Base-by-base conservation (phyloP, 257 asterid genomes). In the Nicotiana attenuata region DNA sequence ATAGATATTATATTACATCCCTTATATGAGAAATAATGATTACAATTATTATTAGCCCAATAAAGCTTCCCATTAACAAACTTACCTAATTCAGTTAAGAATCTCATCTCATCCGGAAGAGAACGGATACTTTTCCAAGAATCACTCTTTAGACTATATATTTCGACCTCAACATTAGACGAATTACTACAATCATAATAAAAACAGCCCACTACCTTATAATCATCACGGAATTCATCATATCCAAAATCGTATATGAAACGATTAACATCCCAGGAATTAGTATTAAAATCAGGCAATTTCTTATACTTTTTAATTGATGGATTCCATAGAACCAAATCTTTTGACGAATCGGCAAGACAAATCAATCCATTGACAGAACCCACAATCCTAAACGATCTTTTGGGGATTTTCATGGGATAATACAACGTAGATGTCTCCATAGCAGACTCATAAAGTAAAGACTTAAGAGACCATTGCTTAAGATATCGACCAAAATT, bases 311-410 rank as follows among this genome's bases (percentile, higher is more conserved):
- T 69, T 81, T 83, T 86, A 3, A 85, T 76, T 16, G 89, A 56
- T 17, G 97, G 94, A 76, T 90, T 91, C 90, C 89, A 88, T 35
- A 92, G 47, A 29, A 84, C 22, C 76, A 90, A 47, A 7, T 82
- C 71, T 13, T 83, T 73, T 35, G 41, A 7, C 20, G 61, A 83
- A 61, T 78, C 1, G 0, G 22, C 57, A 10, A 91, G 52, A 80
- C 92, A 90, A 53, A 91, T 47, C 79, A 91, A 68, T 9, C 94
- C 95, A 80, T 92, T 87, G 55, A 88, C 86, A 65, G 91, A 88
- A 66, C 92, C 93, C 83, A 83, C 85, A 10, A 84, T 59, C 81
- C 83, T 33, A 38, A 50, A 61, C 5, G 17, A 4, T 5, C 31
- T 61, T 15, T 7, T 10, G 4, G 83, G 61, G 1, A 0, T 14